Evolutionary conservation across 2,329 filamentous ascomycete species (phyloP), one percentile per base, ranked within the genome.

Genomic region (Scytalidium sp.): DNA sequence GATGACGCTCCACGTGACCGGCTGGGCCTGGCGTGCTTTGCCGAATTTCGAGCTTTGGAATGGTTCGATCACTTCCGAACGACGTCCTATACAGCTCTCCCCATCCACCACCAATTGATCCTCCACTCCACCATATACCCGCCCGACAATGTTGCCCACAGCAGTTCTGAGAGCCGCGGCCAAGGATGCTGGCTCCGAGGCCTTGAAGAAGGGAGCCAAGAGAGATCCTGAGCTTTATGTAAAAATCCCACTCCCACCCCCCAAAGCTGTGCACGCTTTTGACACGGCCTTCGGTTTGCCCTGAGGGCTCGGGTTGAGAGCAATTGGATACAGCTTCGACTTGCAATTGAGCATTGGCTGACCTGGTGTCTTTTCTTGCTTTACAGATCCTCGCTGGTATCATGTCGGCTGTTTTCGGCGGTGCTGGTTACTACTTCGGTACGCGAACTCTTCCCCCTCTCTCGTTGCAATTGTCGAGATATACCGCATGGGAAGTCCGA

Each of bases 351-450:
- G 17, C 13, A 36, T 36, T 36, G 32, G 41, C 45, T 51, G 43
- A 56, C 49, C 27, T 55, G 47, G 56, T 50, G 48, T 39, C 29
- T 32, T n/a, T 43, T 8, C n/a, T 45, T 29, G 10, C 40, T 45
- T 3, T 22, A 19, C 44, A 97, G 94, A 84, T 97, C 66, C 87
- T 99, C 59, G 82, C 92, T 57, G 89, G 84, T 67, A 85, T 97
- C 70, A 96, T 97, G 90, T 85, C 87, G 64, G 85, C 86, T 69
- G 88, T 90, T 64, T 88, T 97, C 67, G 85, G 85, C 66, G 84
- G 94, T 63, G 93, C 90, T 60, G 93, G 93, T 69, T 96, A 85
- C 84, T 90, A 92, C 76, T 89, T 94, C 64, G 87, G 87, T 89
- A 80, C 32, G 32, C 15, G 32, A 17, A 45, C 46, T 50, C 51